Conservation (phyloP, 2,329 filamentous ascomycete genomes). For the Talaromyces sp. region DNA sequence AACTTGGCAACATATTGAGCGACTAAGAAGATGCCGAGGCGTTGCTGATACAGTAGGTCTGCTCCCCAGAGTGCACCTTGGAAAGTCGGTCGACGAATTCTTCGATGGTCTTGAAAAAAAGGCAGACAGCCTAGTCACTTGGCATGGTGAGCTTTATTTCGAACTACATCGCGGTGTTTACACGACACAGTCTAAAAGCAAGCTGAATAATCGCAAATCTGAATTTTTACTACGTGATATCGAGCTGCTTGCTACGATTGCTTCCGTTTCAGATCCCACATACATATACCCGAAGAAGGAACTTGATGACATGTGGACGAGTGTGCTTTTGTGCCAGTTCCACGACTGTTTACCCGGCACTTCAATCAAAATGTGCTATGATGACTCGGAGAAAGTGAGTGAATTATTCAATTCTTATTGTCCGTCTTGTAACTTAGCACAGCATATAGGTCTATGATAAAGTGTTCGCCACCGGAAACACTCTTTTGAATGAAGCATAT, state of each 20-base stretch:
- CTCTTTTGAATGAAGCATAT: constrained; percentile 67
- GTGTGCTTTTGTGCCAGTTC: constrained; percentile 88
- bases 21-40: constrained; percentile 85
- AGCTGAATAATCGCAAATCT: constrained; percentile 82
- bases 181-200: constrained; percentile 96
- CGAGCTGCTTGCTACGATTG: constrained; percentile 81
- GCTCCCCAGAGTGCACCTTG: constrained; percentile 83
- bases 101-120: constrained; percentile 82
- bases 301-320: constrained; percentile 96
- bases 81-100: constrained; percentile 88
- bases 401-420: neutral
- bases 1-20: constrained; percentile 90
- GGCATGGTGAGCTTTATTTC: constrained; percentile 98
- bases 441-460: constrained; percentile 64
- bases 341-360: constrained; percentile 95
- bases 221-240: constrained; percentile 84
- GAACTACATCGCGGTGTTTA: constrained; percentile 96
- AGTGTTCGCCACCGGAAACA: constrained; percentile 73
- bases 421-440: neutral
- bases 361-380: constrained; percentile 96
- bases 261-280: constrained; percentile 62
- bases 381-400: constrained; percentile 71
- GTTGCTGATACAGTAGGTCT: constrained; percentile 82
- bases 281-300: constrained; percentile 92
- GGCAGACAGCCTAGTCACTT: constrained; percentile 72